Conservation (phyloP, 202 grass and related monocot genomes). For the Schoenoplectus tabernaemontani region DNA sequence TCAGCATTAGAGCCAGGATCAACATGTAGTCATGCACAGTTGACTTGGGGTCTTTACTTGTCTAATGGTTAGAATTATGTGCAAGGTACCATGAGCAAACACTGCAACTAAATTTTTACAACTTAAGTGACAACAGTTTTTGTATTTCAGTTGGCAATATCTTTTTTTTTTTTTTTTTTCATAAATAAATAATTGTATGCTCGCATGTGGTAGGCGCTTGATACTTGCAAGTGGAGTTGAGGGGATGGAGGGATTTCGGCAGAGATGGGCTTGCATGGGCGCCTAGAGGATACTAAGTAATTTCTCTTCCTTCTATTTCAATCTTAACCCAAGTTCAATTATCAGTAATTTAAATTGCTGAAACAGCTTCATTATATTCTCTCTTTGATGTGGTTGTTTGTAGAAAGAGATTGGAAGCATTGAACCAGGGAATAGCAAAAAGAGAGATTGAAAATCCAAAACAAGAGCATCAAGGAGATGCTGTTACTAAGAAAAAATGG, state of each 20-base stretch:
- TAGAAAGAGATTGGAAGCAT: slow-evolving; percentile 63
- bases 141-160: not conserved
- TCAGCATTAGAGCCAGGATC: not conserved
- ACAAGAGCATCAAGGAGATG: slow-evolving; percentile 9
- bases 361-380: not conserved
- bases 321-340: not conserved
- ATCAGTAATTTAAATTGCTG: not conserved
- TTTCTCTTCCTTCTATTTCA: slow-evolving; percentile 20
- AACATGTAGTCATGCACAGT: not conserved
- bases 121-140: not conserved
- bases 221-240: slow-evolving; percentile 85
- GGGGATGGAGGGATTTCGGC: slow-evolving; percentile 86
- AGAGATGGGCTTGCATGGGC: slow-evolving; percentile 82
- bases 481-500: slow-evolving; percentile 40
- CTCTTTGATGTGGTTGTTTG: not conserved
- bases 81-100: not conserved
- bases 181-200: not conserved
- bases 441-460: slow-evolving; percentile 31
- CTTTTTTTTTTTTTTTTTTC: not conserved
- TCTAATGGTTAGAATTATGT: not conserved
- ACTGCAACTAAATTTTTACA: not conserved
- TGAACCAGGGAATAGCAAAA: slow-evolving; percentile 57
- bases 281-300: slow-evolving; percentile 55
- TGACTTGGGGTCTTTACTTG: not conserved
- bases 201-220: slow-evolving; percentile 48